Percentiles rank a stretch among this genome's conserved stretches.
Conservation (phyloP, 345 rosid genomes). For the Euphorbia pulcherrima region DNA sequence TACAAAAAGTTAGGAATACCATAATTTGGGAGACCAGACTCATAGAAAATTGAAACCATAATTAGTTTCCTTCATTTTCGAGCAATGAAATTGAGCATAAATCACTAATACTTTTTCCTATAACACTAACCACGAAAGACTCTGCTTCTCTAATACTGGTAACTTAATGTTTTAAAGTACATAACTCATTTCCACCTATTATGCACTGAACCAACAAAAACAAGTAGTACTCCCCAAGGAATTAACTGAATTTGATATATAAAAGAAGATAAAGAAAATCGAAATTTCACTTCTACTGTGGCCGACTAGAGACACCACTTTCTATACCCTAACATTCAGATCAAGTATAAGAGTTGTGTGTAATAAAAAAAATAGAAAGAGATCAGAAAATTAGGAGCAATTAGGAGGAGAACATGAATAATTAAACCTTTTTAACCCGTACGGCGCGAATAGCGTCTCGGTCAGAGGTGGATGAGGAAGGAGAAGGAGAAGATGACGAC, state of each 20-base stretch:
- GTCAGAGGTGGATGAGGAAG: slow-evolving; percentile 66
- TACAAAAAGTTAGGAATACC: not conserved
- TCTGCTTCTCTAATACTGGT: not conserved
- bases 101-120: too few relatives aligned
- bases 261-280: not conserved
- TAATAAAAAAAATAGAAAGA: too few relatives aligned
- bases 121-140: not conserved
- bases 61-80: not conserved
- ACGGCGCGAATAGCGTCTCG: slow-evolving; percentile 84
- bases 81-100: not conserved
- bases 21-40: not conserved
- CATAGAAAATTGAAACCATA: too few relatives aligned
- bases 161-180: not conserved
- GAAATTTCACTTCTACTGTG: not conserved
- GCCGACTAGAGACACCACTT: not conserved
- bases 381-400: not conserved
- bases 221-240: not conserved
- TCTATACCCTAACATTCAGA: too few relatives aligned
- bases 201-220: not conserved
- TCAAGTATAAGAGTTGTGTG: too few relatives aligned
- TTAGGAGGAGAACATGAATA: not conserved
- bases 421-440: slow-evolving; percentile 68
- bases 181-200: not conserved
- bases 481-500: slow-evolving; percentile 33
- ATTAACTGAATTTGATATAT: not conserved